Evolutionary conservation across 148 eudicot genomes (phyloP), one percentile per base, ranked within the genome.

Genomic region (Silene conica): DNA sequence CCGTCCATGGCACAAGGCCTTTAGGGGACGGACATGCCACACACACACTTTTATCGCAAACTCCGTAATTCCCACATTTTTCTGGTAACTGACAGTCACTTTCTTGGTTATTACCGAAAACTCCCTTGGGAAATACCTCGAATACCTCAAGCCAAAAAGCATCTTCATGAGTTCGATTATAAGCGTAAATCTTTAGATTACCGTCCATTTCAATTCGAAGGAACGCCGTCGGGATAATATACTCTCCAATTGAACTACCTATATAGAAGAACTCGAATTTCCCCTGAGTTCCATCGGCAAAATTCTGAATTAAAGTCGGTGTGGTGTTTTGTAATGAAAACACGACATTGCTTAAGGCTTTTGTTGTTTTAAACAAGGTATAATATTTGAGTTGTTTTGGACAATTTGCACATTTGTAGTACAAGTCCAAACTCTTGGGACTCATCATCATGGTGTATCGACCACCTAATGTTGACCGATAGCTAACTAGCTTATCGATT

Each of bases 21-120:
- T 57, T 72, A 0, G 88, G 74, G 12, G 78, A 67, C 1, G 88
- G 89, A 76, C 92, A 88, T 1, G 80, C 88, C 14, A 88, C 83
- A 3, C 89, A 86, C 10, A 84, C 86, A 75, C 45, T 63, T 2
- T 82, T 79, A 67, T 82, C 82, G 8, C 90, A 87, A 8, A 85
- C 67, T 58, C 88, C 91, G 20, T 82, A 86, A 12, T 71, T 25
- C 14, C 87, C 85, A 18, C 89, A 82, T 70, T 75, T 56, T 46
- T 72, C 79, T 0, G 89, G 89, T 28, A 88, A 59, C 6, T 82
- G 85, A 57, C 89, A 84, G 68, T 86, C 79, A 0, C 67, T 61
- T 23, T 69, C 79, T 22, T 72, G 65, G 11, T 48, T 9, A 9
- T 48, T 48, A 0, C 4, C 3, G 54, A 48, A 48, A 15, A 15